Percentiles rank a stretch among this genome's conserved stretches.
These are phyloP conservation scores for Deinandra increscens DNA, from an alignment of 129 eudicot genomes.

Conservation along the genomic window DNA sequence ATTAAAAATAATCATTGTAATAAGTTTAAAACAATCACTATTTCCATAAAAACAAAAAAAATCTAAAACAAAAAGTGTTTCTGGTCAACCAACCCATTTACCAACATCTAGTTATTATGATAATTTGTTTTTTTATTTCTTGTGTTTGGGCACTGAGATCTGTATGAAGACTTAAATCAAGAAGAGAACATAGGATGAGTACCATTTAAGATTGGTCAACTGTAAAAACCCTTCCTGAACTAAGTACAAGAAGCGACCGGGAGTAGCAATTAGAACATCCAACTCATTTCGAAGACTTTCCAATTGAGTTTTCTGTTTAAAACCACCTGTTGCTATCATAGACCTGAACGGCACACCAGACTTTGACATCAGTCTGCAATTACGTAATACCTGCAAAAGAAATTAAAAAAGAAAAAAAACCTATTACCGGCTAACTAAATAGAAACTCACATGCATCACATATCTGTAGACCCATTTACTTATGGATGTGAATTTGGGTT, in stretches of 20 bases:
- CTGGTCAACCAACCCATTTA: background rate
- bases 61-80: background rate
- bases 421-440: background rate
- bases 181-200: slow-evolving; percentile 7
- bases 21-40: background rate
- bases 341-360: slow-evolving; percentile 90
- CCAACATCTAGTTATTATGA: background rate
- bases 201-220: slow-evolving; percentile 72
- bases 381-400: slow-evolving; percentile 65
- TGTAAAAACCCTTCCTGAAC: slow-evolving; percentile 80
- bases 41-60: background rate
- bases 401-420: background rate
- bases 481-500: background rate
- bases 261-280: slow-evolving; percentile 92
- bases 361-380: slow-evolving; percentile 81
- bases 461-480: background rate
- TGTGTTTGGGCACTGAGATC: background rate
- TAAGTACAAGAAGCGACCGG: slow-evolving; percentile 81
- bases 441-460: slow-evolving; percentile 7
- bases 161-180: background rate
- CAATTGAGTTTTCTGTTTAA: slow-evolving; percentile 82
- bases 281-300: slow-evolving; percentile 77
- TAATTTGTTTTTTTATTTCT: background rate
- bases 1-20: background rate
- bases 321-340: slow-evolving; percentile 95